A percentile compares a stretch with the other conserved stretches of the same genome.
These are phyloP conservation scores for Aspergillus alliaceus DNA, from an alignment of 2,329 filamentous ascomycete species.

Conservation along the genomic window DNA sequence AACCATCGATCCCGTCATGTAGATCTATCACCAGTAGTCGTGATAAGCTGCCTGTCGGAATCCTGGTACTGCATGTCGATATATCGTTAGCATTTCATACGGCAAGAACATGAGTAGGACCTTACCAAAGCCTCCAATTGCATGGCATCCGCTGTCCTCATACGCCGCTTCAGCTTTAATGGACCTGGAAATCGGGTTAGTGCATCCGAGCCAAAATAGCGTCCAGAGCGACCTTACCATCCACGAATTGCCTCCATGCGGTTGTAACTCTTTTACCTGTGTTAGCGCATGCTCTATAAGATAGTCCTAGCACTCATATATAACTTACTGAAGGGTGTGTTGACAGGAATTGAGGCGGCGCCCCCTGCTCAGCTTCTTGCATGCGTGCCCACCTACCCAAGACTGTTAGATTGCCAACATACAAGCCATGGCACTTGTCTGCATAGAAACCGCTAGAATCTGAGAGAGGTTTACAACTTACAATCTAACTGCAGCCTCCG, in stretches of 20 bases:
- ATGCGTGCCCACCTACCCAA: slow-evolving; percentile 49
- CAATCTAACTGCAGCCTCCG: slow-evolving; percentile 54
- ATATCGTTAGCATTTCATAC: neutral
- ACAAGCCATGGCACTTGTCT: neutral
- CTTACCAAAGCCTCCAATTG: slow-evolving; percentile 30
- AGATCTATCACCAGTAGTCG: slow-evolving; percentile 13
- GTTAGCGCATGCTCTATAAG: slow-evolving; percentile 4
- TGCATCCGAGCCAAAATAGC: neutral
- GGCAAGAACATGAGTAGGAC: neutral
- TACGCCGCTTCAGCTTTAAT: slow-evolving; percentile 41
- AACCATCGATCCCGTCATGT: neutral
- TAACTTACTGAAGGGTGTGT: slow-evolving; percentile 57
- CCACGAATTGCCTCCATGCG: slow-evolving; percentile 55
- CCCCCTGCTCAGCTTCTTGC: slow-evolving; percentile 46
- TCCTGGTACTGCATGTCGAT: slow-evolving; percentile 15
- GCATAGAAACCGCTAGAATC: neutral
- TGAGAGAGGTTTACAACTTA: slow-evolving; percentile 28
- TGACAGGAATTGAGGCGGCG: slow-evolving; percentile 57
- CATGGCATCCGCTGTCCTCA: slow-evolving; percentile 39
- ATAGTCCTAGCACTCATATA: fast-evolving
- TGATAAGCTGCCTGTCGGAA: slow-evolving; percentile 20
- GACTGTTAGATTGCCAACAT: slow-evolving; percentile 1
- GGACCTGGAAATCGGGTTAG: slow-evolving; percentile 31
- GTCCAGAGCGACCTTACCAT: slow-evolving; percentile 40
- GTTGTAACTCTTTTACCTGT: slow-evolving; percentile 45